Evolutionary conservation across 2,329 filamentous ascomycete genomes (phyloP), one percentile per base, ranked within the genome.

Genomic region (Microcera coccophila): DNA sequence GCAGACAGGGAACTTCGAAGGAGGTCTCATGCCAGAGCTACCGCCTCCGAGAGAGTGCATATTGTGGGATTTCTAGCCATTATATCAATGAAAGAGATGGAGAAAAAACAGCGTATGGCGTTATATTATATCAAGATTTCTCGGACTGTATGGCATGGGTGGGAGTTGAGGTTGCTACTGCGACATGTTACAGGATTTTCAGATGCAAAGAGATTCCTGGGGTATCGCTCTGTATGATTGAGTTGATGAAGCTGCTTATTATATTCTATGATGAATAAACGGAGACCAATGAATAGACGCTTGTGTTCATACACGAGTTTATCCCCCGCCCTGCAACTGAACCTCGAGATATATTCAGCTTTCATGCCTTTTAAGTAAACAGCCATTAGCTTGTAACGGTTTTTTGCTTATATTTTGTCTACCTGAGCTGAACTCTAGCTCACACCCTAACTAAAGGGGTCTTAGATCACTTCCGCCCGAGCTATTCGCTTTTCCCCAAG

Each of bases 1-100:
- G 35, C 72, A 79, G 49, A 78, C 78, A 16, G 87, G 87, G 1
- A 65, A 62, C 22, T 95, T 95, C 62, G 73, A 77, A 32, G 80
- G 81, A 26, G 84, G 83, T 1, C 57, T 82, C 5, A 85, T 95
- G 69, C 90, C 90, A 0, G 75, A 85, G 54, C 68, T 89, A 35
- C 87, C 90, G 16, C 90, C 90, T 0, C 83, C 82, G 64, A 74
- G 81, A 48, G 88, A 91, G 58, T 91, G 82, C 73, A 82, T 81
- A 52, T 65, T 70, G 20, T 91, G 85, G 78, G 80, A 88, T 59
- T 82, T 91, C 56, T 90, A 64, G 69, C 38, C 17, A 17, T 22
- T 33, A 37, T 42, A 22, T 34, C 32, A 15, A 18, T 24, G 5
- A 9, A 36, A 37, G 36, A 37, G 38, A 45, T 7, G 38, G 35